Conservation (phyloP, 163 green algal genomes). For the Chloromonas sp. region DNA sequence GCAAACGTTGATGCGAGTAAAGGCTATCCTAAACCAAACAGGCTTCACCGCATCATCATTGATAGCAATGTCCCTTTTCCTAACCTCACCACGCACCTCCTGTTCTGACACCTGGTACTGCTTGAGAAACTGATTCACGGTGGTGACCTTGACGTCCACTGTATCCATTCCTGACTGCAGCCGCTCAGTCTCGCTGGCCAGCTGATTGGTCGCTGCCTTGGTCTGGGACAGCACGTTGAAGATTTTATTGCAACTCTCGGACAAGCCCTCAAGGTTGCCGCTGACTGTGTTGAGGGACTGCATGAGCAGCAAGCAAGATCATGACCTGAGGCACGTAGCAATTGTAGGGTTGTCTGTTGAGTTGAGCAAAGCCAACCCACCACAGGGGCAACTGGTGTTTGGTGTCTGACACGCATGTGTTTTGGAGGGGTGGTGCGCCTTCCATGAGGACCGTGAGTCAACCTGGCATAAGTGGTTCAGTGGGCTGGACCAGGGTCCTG, state of each 20-base stretch:
- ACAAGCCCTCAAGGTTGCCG: conserved; percentile 60
- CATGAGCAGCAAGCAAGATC: too few species aligned
- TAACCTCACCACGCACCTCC: conserved; percentile 41
- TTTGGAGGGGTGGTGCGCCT: too few species aligned
- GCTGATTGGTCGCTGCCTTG: conserved; percentile 31
- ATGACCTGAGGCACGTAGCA: too few species aligned
- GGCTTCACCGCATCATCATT: too few species aligned
- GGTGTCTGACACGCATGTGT: too few species aligned
- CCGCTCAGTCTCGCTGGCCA: conserved; percentile 71
- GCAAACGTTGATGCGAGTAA: too few species aligned
- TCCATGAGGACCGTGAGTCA: neutral
- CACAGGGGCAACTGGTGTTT: too few species aligned
- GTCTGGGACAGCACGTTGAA: conserved; percentile 43
- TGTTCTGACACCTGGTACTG: conserved; percentile 83
- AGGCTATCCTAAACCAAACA: too few species aligned
- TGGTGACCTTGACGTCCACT: conserved; percentile 43
- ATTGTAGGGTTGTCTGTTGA: too few species aligned
- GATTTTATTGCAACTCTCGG: conserved; percentile 61
- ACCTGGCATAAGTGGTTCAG: neutral
- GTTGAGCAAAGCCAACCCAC: too few species aligned
- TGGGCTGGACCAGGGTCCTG: neutral
- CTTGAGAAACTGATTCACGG: conserved; percentile 80
- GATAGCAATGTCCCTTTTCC: too few species aligned
- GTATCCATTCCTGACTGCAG: conserved; percentile 62
- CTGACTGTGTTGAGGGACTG: conserved; percentile 77